Evolutionary conservation across 1,284 basidiomycete genomes (phyloP).

Genomic region (Cryptococcus jaspeensis): DNA sequence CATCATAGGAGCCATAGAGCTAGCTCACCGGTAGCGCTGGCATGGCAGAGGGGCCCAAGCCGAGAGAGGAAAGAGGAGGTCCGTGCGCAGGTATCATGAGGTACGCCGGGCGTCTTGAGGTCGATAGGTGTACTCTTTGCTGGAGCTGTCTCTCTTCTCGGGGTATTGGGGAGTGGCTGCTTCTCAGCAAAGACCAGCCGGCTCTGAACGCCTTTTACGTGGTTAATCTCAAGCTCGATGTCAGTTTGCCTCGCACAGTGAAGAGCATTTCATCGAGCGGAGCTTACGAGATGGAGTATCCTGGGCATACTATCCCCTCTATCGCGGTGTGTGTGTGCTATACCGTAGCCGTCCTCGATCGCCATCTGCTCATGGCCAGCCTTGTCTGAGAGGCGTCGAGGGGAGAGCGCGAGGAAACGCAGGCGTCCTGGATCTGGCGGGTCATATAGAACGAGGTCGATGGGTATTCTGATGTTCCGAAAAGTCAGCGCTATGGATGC

Average conservation of each 20-base stretch:
- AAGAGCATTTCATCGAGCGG: not conserved
- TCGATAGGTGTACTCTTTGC: too few relatives aligned
- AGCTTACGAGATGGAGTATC: conserved; percentile 19
- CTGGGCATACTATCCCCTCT: not conserved
- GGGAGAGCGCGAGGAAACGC: conserved; percentile 18
- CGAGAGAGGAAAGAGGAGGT: not conserved
- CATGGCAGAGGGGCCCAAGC: not conserved
- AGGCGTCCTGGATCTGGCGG: conserved; percentile 34
- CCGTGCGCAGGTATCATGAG: not conserved
- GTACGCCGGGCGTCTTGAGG: not conserved
- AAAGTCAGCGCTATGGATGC: too few relatives aligned
- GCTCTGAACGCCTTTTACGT: too few relatives aligned
- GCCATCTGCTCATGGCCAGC: not conserved
- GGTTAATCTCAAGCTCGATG: too few relatives aligned
- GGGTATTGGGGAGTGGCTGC: too few relatives aligned
- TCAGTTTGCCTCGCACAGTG: too few relatives aligned
- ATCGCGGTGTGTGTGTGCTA: not conserved
- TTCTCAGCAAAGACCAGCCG: too few relatives aligned
- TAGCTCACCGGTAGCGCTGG: conserved; percentile 11
- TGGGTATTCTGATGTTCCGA: conserved; percentile 1
- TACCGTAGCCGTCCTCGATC: conserved; percentile 4
- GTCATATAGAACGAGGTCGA: conserved; percentile 28
- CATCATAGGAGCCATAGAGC: too few relatives aligned
- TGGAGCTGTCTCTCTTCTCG: too few relatives aligned
- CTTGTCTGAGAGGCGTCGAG: not conserved